Percentiles rank a stretch among this genome's conserved stretches.
These are phyloP conservation scores for Solanum arcanum DNA, from an alignment of 257 asterid species.

Conservation along the genomic window DNA sequence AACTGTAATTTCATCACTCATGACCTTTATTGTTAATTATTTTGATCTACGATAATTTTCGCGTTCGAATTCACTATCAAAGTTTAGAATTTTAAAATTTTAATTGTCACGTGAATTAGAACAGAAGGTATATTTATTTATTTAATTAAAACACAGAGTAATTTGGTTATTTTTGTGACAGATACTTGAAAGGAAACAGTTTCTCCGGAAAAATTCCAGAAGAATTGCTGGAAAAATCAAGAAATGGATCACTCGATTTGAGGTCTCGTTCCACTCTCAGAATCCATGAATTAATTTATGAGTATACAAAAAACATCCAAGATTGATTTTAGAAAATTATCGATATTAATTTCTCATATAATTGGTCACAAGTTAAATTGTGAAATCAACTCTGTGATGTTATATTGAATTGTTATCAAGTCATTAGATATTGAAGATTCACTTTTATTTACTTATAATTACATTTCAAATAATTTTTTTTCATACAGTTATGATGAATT, in stretches of 20 bases:
- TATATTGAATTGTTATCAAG: background rate
- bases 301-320: background rate
- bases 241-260: background rate
- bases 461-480: background rate
- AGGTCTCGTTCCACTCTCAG: background rate
- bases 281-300: background rate
- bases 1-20: constrained; percentile 4
- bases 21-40: background rate
- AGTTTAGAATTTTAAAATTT: no score
- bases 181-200: constrained; percentile 7
- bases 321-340: background rate
- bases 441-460: background rate
- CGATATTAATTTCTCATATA: background rate
- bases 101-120: background rate
- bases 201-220: background rate
- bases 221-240: background rate
- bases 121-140: background rate
- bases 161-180: background rate
- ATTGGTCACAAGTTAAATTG: background rate
- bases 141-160: background rate
- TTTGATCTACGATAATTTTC: no score
- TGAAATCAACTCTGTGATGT: background rate
- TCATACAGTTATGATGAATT: background rate
- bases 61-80: background rate
- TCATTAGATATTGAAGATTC: background rate